phyloP scores from a whole-genome alignment of 2,329 filamentous ascomycete species.

The Penicillium crustosum region DNA sequence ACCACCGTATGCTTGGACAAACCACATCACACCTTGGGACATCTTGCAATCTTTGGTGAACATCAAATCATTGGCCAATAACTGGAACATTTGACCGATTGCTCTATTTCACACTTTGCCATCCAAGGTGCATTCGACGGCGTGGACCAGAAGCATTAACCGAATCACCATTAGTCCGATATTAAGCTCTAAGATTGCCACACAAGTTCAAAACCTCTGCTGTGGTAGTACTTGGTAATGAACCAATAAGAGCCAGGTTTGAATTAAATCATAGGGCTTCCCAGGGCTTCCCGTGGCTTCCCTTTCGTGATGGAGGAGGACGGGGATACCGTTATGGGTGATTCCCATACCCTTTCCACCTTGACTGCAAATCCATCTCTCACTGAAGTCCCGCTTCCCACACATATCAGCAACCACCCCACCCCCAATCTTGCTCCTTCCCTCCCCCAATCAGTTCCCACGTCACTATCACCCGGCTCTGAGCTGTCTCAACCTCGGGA shows the following conservation, averaged over 20 bases:
- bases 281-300: slow-evolving; percentile 1
- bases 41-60: not conserved
- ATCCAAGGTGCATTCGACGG: not conserved
- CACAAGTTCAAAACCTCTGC: not conserved
- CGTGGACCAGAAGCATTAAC: not conserved
- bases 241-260: slow-evolving; percentile 7
- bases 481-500: slow-evolving; percentile 13
- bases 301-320: slow-evolving; percentile 34
- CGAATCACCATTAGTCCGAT: not conserved
- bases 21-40: not conserved
- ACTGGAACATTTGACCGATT: not conserved
- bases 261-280: slow-evolving; percentile 2
- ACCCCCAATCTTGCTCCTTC: slow-evolving; percentile 27
- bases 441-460: slow-evolving; percentile 2
- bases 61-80: not conserved
- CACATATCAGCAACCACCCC: slow-evolving; percentile 20
- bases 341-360: slow-evolving; percentile 24
- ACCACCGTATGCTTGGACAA: not conserved
- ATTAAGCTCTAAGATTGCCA: not conserved
- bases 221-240: slow-evolving; percentile 14
- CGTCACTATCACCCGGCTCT: slow-evolving; percentile 15
- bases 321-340: slow-evolving; percentile 44
- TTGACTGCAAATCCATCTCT: slow-evolving; percentile 18
- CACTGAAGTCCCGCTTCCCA: slow-evolving; percentile 15
- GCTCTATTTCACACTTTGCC: not conserved